Conservation (phyloP, 805 yeast species). For the Kluyveromyces dobzhanskii region DNA sequence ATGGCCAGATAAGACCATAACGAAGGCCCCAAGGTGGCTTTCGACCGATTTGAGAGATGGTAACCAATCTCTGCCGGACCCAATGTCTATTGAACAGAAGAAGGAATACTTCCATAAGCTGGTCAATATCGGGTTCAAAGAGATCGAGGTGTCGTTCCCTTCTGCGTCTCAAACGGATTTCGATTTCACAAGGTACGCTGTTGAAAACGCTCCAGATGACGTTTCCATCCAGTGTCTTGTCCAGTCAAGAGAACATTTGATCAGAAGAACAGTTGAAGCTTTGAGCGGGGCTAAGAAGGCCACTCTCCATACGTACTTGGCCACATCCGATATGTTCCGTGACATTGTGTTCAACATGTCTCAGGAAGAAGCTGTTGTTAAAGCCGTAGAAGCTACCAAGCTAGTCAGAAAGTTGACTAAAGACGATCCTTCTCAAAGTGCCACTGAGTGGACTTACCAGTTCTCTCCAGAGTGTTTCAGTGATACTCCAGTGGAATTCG, state of each 20-base stretch:
- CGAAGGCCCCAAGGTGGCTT: slow-evolving; percentile 73
- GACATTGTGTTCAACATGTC: slow-evolving; percentile 71
- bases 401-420: slow-evolving; percentile 62
- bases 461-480: slow-evolving; percentile 75
- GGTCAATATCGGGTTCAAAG: slow-evolving; percentile 67
- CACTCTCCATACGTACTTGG: slow-evolving; percentile 63
- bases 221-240: slow-evolving; percentile 66
- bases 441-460: slow-evolving; percentile 62
- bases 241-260: slow-evolving; percentile 68
- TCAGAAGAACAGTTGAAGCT: slow-evolving; percentile 66
- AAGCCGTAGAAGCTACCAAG: slow-evolving; percentile 64
- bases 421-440: slow-evolving; percentile 58
- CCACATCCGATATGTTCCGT: slow-evolving; percentile 68
- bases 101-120: slow-evolving; percentile 67
- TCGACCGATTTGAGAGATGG: slow-evolving; percentile 78
- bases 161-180: slow-evolving; percentile 78
- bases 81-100: slow-evolving; percentile 69
- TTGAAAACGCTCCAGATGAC: slow-evolving; percentile 69
- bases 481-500: slow-evolving; percentile 67
- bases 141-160: slow-evolving; percentile 74
- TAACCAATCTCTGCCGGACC: slow-evolving; percentile 75
- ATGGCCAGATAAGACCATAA: slow-evolving; percentile 62
- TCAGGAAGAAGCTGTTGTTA: slow-evolving; percentile 54
- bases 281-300: slow-evolving; percentile 67
- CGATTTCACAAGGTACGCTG: slow-evolving; percentile 74